Evolutionary conservation across 148 eudicot genomes (phyloP).

Genomic region (Silene latifolia): DNA sequence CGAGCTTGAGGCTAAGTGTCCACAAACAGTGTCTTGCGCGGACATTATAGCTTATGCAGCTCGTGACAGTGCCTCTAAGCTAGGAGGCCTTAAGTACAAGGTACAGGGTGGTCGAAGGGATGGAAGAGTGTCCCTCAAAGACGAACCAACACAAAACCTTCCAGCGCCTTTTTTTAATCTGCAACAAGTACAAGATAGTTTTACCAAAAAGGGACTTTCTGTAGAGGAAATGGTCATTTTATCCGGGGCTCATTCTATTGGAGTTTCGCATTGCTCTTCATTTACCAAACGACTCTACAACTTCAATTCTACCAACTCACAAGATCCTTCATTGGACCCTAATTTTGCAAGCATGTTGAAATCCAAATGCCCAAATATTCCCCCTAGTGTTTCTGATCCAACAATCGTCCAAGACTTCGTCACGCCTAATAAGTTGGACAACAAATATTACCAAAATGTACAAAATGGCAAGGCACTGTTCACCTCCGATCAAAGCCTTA

Average conservation of each 20-base stretch:
- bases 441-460: slow-evolving; percentile 36
- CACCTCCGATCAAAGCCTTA: slow-evolving; percentile 37
- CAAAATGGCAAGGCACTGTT: slow-evolving; percentile 26
- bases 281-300: slow-evolving; percentile 29
- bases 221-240: slow-evolving; percentile 43
- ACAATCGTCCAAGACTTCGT: slow-evolving; percentile 25
- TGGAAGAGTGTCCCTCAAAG: slow-evolving; percentile 29
- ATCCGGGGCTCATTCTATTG: slow-evolving; percentile 49
- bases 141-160: slow-evolving; percentile 26
- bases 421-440: slow-evolving; percentile 36
- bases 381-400: slow-evolving; percentile 11
- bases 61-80: slow-evolving; percentile 35
- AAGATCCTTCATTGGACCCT: slow-evolving; percentile 40
- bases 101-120: slow-evolving; percentile 41
- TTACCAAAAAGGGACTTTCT: slow-evolving; percentile 31
- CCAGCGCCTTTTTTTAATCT: slow-evolving; percentile 32
- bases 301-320: slow-evolving; percentile 31
- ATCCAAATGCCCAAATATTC: slow-evolving; percentile 20
- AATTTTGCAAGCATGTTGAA: slow-evolving; percentile 28
- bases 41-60: slow-evolving; percentile 51
- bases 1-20: slow-evolving; percentile 38
- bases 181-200: slow-evolving; percentile 23
- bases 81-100: slow-evolving; percentile 31
- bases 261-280: slow-evolving; percentile 41
- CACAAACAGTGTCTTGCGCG: slow-evolving; percentile 41